Evolutionary conservation across 257 asterid species (phyloP).

Genomic region (Dorcoceras hygrometricum): DNA sequence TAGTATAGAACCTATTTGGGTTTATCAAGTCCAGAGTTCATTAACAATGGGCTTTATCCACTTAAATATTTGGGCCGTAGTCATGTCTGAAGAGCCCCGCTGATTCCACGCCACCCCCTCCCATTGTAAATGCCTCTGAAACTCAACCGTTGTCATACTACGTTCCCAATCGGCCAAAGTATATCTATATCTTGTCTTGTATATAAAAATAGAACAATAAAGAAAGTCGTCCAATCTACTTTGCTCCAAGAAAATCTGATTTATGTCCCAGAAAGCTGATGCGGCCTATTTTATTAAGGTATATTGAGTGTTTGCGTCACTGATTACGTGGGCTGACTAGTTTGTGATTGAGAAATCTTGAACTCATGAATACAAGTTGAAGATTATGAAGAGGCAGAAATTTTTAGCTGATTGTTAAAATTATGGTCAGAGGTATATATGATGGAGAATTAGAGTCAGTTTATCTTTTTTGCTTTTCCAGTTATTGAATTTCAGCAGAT

Average conservation of each 20-base stretch:
- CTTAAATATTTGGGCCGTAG: no score
- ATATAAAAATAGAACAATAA: background rate
- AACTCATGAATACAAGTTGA: slow-evolving; percentile 8
- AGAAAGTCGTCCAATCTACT: slow-evolving; percentile 3
- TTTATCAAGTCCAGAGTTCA: no score
- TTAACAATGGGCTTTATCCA: no score
- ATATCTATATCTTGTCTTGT: no score
- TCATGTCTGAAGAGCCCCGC: no score
- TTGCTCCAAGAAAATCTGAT: slow-evolving; percentile 12
- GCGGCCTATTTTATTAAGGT: slow-evolving; percentile 1
- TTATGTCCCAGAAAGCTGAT: background rate
- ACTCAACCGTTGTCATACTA: no score
- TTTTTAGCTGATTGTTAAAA: slow-evolving; percentile 11
- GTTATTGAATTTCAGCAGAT: no score
- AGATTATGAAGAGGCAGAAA: slow-evolving; percentile 13
- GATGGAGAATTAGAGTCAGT: background rate
- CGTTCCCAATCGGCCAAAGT: no score
- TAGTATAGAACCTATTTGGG: no score
- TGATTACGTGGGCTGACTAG: slow-evolving; percentile 25
- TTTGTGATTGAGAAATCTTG: background rate
- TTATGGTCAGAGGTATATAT: background rate
- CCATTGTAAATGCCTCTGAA: no score
- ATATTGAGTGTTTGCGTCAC: slow-evolving; percentile 23
- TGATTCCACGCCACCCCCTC: no score
- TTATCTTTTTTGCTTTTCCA: background rate